Conservation (phyloP, 2,329 filamentous ascomycete species). For the Sporothrix schenckii region DNA sequence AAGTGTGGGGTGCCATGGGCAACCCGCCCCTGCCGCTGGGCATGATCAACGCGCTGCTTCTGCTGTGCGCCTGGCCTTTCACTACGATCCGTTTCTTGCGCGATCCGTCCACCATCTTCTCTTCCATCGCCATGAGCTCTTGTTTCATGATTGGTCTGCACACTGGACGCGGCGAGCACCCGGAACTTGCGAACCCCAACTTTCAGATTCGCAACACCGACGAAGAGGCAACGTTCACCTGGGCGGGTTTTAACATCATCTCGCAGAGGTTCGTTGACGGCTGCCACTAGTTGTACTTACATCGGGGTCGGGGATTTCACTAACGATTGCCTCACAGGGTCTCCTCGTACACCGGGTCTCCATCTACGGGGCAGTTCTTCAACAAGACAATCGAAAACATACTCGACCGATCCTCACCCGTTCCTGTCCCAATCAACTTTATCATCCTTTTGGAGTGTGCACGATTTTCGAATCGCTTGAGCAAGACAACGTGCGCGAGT, state of each 20-base stretch:
- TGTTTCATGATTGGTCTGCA: constrained; percentile 56
- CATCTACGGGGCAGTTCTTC: constrained; percentile 51
- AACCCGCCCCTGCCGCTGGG: constrained; percentile 51
- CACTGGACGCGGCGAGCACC: constrained; percentile 55
- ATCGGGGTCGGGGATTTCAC: neutral
- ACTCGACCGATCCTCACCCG: constrained; percentile 47
- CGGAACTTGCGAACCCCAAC: constrained; percentile 52
- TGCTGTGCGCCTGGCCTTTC: constrained; percentile 57
- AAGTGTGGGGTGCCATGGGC: constrained; percentile 51
- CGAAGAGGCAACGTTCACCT: constrained; percentile 57
- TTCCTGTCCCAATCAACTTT: constrained; percentile 51
- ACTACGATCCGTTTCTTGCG: constrained; percentile 56
- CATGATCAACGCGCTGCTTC: constrained; percentile 56
- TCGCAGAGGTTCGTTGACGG: constrained; percentile 50
- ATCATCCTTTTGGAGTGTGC: constrained; percentile 54
- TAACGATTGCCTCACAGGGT: constrained; percentile 31
- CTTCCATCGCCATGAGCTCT: constrained; percentile 52
- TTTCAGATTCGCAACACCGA: constrained; percentile 51
- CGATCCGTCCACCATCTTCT: constrained; percentile 55
- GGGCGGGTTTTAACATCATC: constrained; percentile 57
- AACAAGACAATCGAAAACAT: constrained; percentile 55
- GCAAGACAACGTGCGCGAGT: constrained; percentile 52
- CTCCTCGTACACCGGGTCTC: constrained; percentile 50
- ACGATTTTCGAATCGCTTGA: constrained; percentile 55
- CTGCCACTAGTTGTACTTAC: neutral